These are phyloP conservation scores for Boletus mariae DNA, from an alignment of 1,284 basidiomycete species.

Conservation along the genomic window DNA sequence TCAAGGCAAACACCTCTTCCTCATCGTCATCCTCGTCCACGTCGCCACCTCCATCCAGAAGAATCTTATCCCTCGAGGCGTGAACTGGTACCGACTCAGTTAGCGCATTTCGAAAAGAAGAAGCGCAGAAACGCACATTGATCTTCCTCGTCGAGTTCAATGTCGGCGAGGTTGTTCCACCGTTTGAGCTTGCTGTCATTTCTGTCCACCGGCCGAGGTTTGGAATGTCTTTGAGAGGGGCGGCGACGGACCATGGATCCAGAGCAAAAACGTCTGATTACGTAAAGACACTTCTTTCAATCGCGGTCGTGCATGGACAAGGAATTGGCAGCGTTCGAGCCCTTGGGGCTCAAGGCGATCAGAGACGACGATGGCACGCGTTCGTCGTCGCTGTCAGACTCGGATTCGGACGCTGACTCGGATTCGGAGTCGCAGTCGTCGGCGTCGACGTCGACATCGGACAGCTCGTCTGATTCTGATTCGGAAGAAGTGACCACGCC, in stretches of 20 bases:
- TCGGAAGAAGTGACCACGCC: slow-evolving; percentile 47
- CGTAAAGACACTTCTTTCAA: slow-evolving; percentile 18
- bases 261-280: slow-evolving; percentile 12
- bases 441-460: slow-evolving; percentile 1
- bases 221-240: slow-evolving; percentile 20
- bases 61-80: slow-evolving; percentile 70
- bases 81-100: slow-evolving; percentile 47
- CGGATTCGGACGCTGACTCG: slow-evolving; percentile 3
- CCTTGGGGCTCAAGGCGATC: slow-evolving; percentile 11
- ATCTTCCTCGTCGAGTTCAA: slow-evolving; percentile 74
- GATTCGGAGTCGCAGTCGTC: slow-evolving; percentile 9
- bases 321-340: slow-evolving; percentile 13
- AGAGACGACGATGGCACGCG: slow-evolving; percentile 16
- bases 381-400: slow-evolving; percentile 6
- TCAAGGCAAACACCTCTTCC: slow-evolving; percentile 53
- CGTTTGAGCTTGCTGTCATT: slow-evolving; percentile 51
- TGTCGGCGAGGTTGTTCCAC: slow-evolving; percentile 64
- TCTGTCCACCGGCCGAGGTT: slow-evolving; percentile 46
- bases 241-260: slow-evolving; percentile 28
- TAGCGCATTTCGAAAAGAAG: not conserved
- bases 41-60: slow-evolving; percentile 58
- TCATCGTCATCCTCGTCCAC: slow-evolving; percentile 45
- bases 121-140: slow-evolving; percentile 50
- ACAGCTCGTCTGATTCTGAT: slow-evolving; percentile 18
- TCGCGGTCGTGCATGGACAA: slow-evolving; percentile 29